Evolutionary conservation across 2,329 filamentous ascomycete species (phyloP), one percentile per base, ranked within the genome.

Genomic region (Exophiala dermatitidis): DNA sequence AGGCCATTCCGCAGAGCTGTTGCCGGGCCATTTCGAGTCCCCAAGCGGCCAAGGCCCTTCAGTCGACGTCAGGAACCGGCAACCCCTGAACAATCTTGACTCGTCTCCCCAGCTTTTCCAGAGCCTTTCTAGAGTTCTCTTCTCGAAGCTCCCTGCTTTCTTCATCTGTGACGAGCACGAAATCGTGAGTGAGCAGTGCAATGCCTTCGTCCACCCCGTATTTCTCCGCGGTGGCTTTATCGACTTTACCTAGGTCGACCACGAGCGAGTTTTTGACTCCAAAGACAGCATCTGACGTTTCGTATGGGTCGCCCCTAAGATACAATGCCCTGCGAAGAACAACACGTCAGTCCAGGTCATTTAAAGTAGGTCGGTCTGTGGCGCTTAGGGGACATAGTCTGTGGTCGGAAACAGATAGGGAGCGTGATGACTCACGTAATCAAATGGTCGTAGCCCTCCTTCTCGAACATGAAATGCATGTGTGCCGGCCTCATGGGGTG

Each of bases 381-480:
- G 19, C 19, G 19, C 19, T 19, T 19, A 19, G 19, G 19, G 19
- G 19, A 19, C 19, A 19, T 19, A 19, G 19, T 19, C 19, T 19
- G 19, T 19, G 19, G 19, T 19, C 19, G 19, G 19, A 19, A 19
- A 19, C 19, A 19, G 19, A 19, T 19, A 19, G 19, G 19, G 19
- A 19, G 19, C 19, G 19, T 19, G 34, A 93, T 84, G 67, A 82
- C 83, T 59, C 74, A 90, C 86, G 88, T 94, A 65, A 93, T 85
- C 63, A 95, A 70, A 66, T 85, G 80, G 72, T 95, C 88, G 72
- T 80, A 90, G 0, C 86, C 86, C 33, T 76, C 69, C 74, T 88
- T 90, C 66, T 84, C 81, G 71, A 95, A 90, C 86, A 94, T 93
- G 64, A 93, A 93, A 69, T 93, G 88, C 76, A 91, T 80, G 68